phyloP scores from a whole-genome alignment of 2,329 filamentous ascomycete species.

The Aureobasidium sp. region DNA sequence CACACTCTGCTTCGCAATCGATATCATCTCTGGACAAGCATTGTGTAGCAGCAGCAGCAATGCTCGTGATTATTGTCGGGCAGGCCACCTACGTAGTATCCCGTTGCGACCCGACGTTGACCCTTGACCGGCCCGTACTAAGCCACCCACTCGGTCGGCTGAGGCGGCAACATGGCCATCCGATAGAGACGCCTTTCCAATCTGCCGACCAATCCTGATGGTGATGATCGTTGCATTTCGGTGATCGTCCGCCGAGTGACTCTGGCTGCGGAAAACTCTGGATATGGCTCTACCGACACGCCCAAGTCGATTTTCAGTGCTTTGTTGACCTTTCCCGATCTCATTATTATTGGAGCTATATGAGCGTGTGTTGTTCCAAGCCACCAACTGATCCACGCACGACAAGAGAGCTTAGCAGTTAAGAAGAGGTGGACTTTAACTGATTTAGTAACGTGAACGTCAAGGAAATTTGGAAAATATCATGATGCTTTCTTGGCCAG shows the following conservation, averaged over 20 bases:
- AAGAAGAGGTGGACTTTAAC: background rate
- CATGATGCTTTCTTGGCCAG: background rate
- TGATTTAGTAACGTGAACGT: background rate
- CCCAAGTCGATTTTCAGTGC: too few relatives aligned
- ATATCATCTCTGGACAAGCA: background rate
- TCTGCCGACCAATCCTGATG: background rate
- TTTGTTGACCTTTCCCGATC: background rate
- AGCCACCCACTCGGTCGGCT: constrained; percentile 2
- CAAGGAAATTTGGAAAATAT: background rate
- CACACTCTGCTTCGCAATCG: background rate
- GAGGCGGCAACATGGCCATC: background rate
- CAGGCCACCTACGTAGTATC: constrained; percentile 6
- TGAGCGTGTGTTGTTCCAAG: background rate
- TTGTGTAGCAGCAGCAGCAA: background rate
- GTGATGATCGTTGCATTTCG: background rate
- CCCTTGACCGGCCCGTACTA: background rate
- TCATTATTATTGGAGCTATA: background rate
- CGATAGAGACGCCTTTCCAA: background rate
- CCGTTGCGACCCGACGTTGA: constrained; percentile 7
- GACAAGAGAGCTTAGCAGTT: background rate
- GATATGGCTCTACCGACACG: background rate
- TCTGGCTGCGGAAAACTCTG: background rate
- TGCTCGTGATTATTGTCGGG: background rate
- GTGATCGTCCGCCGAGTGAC: background rate
- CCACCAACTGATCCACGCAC: background rate